These are phyloP conservation scores for Hemerocallis citrina DNA, from an alignment of 106 monocot species.

Conservation along the genomic window DNA sequence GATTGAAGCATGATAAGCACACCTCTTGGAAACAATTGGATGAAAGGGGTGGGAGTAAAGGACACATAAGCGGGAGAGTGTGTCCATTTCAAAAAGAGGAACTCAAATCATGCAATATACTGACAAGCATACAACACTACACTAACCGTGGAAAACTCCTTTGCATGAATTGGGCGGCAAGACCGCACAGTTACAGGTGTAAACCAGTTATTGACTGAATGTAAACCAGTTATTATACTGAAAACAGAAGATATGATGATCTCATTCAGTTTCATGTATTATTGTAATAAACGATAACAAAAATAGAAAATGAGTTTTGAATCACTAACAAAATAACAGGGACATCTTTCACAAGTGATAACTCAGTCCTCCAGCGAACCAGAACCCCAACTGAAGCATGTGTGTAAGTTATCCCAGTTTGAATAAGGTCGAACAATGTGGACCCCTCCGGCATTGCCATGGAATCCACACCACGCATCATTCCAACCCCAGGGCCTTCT, in stretches of 20 bases:
- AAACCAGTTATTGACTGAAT: slow-evolving; percentile 94
- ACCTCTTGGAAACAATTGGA: too few species aligned
- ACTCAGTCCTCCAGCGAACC: slow-evolving; percentile 83
- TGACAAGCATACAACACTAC: slow-evolving; percentile 7
- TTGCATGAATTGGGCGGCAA: slow-evolving; percentile 77
- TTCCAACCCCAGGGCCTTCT: slow-evolving; percentile 79
- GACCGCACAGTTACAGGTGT: slow-evolving; percentile 73
- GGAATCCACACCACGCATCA: slow-evolving; percentile 27
- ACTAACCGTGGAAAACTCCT: slow-evolving; percentile 73
- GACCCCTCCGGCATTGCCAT: slow-evolving; percentile 48
- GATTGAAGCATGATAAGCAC: too few species aligned
- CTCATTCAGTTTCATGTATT: slow-evolving; percentile 4
- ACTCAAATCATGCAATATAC: slow-evolving; percentile 19
- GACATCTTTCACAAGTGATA: slow-evolving; percentile 80
- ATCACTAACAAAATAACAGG: slow-evolving; percentile 32
- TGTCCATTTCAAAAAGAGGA: too few species aligned
- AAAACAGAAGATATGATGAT: slow-evolving; percentile 6
- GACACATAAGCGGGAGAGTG: too few species aligned
- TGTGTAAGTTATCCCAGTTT: slow-evolving; percentile 70
- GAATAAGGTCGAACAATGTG: slow-evolving; percentile 81
- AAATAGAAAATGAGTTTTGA: neutral
- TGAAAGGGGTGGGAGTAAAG: too few species aligned
- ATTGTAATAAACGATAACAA: neutral
- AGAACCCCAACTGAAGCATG: slow-evolving; percentile 79
- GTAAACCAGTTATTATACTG: slow-evolving; percentile 99